A percentile compares a stretch with the other conserved stretches of the same genome.
phyloP scores from a whole-genome alignment of 768 basidiomycete species.

The Tricholoma saponaceum region DNA sequence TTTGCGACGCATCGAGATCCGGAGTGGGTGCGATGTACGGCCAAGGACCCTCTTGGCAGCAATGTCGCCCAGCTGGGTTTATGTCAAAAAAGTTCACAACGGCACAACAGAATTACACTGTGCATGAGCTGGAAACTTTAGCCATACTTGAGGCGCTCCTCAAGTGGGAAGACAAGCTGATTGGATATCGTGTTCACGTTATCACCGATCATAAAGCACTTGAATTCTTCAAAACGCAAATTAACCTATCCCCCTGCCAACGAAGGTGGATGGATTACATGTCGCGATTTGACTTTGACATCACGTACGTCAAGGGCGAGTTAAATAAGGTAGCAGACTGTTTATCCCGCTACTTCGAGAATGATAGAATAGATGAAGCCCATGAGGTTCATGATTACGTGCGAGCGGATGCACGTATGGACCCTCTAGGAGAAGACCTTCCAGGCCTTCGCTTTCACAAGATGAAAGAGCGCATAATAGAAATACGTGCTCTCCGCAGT shows the following conservation, averaged over 20 bases:
- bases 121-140: too few species aligned
- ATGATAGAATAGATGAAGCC: slow-evolving; percentile 12
- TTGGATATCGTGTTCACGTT: slow-evolving; percentile 20
- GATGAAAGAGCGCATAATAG: slow-evolving; percentile 2
- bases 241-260: slow-evolving; percentile 14
- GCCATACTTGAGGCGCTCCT: too few species aligned
- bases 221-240: slow-evolving; percentile 24
- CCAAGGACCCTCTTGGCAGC: slow-evolving; percentile 21
- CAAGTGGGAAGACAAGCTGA: too few species aligned
- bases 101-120: slow-evolving; percentile 25
- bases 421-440: too few species aligned
- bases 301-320: slow-evolving; percentile 22
- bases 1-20: too few species aligned
- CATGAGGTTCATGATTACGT: slow-evolving; percentile 18
- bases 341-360: slow-evolving; percentile 27
- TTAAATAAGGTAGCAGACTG: slow-evolving; percentile 26
- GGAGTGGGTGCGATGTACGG: too few species aligned
- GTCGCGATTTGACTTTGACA: slow-evolving; percentile 21
- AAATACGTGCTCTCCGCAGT: slow-evolving; percentile 11
- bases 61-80: slow-evolving; percentile 23
- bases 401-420: slow-evolving; percentile 13
- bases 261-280: slow-evolving; percentile 27
- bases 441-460: too few species aligned
- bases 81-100: slow-evolving; percentile 23
- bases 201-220: slow-evolving; percentile 19